Evolutionary conservation across 345 rosid genomes (phyloP), one percentile per base, ranked within the genome.

Genomic region (Erysimum cheiranthoides): DNA sequence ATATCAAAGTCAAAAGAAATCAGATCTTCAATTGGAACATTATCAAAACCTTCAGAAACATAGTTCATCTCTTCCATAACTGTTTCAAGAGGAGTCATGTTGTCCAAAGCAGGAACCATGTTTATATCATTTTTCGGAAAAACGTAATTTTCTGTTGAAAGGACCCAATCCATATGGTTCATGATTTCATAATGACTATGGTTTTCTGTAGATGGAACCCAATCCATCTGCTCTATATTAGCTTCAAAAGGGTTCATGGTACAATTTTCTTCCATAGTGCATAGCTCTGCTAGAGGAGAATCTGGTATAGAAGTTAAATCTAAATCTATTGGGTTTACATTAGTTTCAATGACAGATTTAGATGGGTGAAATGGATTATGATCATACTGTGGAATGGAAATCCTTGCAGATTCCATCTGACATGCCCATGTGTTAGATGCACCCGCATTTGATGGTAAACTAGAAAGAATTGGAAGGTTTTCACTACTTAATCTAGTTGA

Each of bases 1-100:
- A 11, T 8, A 5, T 28, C 40, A 54, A 1, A 9, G 13, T 68
- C 62, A 39, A 68, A 68, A 42, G 32, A 69, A 42, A 69, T 56
- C 12, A 56, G 25, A 43, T 69, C 53, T 56, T 69, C 73, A 25
- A 60, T n/a, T 0, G 39, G 18, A 61, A 11, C 9, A 11, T n/a
- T n/a, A n/a, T 61, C n/a, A 28, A 12, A 0, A 72, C 21, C 2
- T 50, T 35, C 34, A 66, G 46, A 14, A 66, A 35, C 43, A 42
- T 50, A 13, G 0, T 43, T 25, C 50, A 38, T 28, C 5, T 39
- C 69, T 21, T 30, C 14, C 14, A 4, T 62, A 51, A 39, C 39
- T 39, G 63, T 18, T 31, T 18, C 66, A 17, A 13, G 13, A 57
- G 53, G 54, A 54, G 18, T 10, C 10, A 12, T 4, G 3, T 5